phyloP scores from a whole-genome alignment of 1,284 basidiomycete genomes.

The Anthracocystis walkeri region DNA sequence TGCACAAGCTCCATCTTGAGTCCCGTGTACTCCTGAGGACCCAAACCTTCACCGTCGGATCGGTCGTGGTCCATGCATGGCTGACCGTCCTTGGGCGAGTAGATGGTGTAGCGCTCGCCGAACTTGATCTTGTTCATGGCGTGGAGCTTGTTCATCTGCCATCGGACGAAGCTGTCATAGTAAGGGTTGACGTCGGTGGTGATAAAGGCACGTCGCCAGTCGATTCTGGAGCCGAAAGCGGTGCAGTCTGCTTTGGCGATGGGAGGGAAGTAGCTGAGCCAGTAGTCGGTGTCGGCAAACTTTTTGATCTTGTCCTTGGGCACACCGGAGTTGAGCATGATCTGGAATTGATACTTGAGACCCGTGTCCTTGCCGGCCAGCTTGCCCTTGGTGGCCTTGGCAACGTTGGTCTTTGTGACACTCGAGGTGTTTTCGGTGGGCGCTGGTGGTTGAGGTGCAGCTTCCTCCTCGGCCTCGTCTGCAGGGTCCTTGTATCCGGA shows the following conservation, averaged over 20 bases:
- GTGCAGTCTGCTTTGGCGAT: constrained; percentile 88
- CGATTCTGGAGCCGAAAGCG: constrained; percentile 89
- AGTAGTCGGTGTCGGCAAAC: constrained; percentile 92
- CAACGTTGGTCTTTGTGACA: constrained; percentile 59
- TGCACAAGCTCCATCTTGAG: constrained; percentile 93
- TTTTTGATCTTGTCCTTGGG: constrained; percentile 90
- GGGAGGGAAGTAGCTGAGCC: constrained; percentile 95
- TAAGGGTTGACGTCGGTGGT: constrained; percentile 97
- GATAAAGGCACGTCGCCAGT: constrained; percentile 95
- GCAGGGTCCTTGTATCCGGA: constrained; percentile 75
- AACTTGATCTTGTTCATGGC: constrained; percentile 76
- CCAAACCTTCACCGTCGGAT: constrained; percentile 91
- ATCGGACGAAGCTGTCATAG: constrained; percentile 96
- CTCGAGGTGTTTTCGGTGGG: constrained; percentile 51
- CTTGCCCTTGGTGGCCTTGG: constrained; percentile 96
- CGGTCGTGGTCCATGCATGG: constrained; percentile 99
- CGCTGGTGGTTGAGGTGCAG: constrained; percentile 41
- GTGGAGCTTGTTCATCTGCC: constrained; percentile 96
- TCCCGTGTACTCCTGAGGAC: constrained; percentile 95
- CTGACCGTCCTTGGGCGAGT: constrained; percentile 98
- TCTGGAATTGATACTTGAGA: constrained; percentile 97
- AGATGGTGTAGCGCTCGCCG: constrained; percentile 97
- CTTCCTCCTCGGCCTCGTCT: constrained; percentile 72
- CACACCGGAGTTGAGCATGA: constrained; percentile 87
- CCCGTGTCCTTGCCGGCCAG: constrained; percentile 92